Evolutionary conservation across 139 green algal species (phyloP).

Genomic region (Mesotaenium endlicherianum): DNA sequence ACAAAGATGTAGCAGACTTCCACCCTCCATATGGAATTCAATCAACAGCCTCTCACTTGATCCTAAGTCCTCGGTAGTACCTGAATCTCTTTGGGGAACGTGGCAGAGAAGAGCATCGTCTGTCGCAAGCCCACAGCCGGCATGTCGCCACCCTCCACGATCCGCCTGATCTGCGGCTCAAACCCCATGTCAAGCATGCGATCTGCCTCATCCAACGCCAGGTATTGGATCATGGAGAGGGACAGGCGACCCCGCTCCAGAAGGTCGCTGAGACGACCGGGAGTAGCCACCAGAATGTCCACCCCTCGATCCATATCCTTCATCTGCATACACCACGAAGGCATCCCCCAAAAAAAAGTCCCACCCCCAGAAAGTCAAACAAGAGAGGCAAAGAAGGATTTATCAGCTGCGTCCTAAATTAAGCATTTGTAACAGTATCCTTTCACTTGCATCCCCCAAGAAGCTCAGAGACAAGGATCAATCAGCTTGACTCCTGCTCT

Average conservation of each 20-base stretch:
- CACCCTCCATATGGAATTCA: no score
- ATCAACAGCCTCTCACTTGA: no score
- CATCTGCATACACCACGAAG: conserved; percentile 79
- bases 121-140: conserved; percentile 78
- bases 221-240: conserved; percentile 67
- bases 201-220: conserved; percentile 94
- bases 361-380: no score
- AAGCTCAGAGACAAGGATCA: no score
- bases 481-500: no score
- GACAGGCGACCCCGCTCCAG: conserved; percentile 86
- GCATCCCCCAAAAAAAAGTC: no score
- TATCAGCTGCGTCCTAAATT: no score
- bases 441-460: no score
- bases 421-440: no score
- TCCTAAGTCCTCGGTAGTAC: background rate
- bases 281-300: conserved; percentile 95
- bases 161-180: conserved; percentile 84
- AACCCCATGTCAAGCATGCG: conserved; percentile 99
- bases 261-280: conserved; percentile 87
- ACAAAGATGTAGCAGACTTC: no score
- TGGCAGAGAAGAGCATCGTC: conserved; percentile 94
- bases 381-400: no score
- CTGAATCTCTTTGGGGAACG: conserved; percentile 92
- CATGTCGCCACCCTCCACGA: conserved; percentile 77
- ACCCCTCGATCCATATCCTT: conserved; percentile 89